phyloP scores from a whole-genome alignment of 1,284 basidiomycete genomes.

The Leucocoprinus gongylophorus region DNA sequence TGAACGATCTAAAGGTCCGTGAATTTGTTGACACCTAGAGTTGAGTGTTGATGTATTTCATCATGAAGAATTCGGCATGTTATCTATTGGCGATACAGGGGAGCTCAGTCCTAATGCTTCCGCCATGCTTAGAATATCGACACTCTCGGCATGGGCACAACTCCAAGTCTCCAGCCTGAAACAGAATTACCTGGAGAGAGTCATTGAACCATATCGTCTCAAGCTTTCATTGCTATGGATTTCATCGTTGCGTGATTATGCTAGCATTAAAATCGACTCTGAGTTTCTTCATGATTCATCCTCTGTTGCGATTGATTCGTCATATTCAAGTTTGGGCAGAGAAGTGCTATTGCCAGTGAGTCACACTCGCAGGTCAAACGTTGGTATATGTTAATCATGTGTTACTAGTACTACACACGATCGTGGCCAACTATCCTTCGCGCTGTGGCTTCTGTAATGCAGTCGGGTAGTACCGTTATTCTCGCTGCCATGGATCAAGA shows the following conservation, averaged over 20 bases:
- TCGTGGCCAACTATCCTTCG: slow-evolving; percentile 84
- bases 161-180: slow-evolving; percentile 74
- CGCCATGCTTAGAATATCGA: slow-evolving; percentile 91
- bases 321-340: slow-evolving; percentile 82
- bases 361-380: not conserved
- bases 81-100: slow-evolving; percentile 81
- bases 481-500: slow-evolving; percentile 74
- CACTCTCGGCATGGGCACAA: slow-evolving; percentile 94
- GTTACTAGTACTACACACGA: slow-evolving; percentile 74
- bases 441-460: slow-evolving; percentile 81
- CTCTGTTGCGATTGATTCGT: slow-evolving; percentile 69
- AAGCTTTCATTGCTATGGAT: slow-evolving; percentile 85
- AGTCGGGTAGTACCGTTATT: slow-evolving; percentile 60
- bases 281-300: slow-evolving; percentile 72
- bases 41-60: slow-evolving; percentile 8
- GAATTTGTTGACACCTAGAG: not conserved
- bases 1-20: slow-evolving; percentile 77
- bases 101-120: slow-evolving; percentile 91
- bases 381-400: not conserved
- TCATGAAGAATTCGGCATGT: slow-evolving; percentile 66
- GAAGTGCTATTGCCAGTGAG: slow-evolving; percentile 86
- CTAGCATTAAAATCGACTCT: slow-evolving; percentile 82
- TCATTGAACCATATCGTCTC: slow-evolving; percentile 77
- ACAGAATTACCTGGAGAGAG: slow-evolving; percentile 74
- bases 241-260: slow-evolving; percentile 85